Evolutionary conservation across 257 asterid species (phyloP), one percentile per base, ranked within the genome.

Genomic region (Thymus quinquecostatus): DNA sequence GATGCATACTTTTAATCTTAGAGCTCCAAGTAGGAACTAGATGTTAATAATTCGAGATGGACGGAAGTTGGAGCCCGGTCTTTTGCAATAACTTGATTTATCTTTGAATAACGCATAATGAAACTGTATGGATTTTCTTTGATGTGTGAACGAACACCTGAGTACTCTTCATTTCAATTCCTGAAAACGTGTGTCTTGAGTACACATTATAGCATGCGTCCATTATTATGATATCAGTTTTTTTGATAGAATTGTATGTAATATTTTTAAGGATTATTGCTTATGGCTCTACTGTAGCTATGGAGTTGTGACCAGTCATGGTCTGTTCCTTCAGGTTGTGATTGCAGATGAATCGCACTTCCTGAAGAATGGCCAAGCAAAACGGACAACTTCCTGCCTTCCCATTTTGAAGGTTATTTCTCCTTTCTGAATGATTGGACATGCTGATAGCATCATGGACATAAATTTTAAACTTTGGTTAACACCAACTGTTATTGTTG

Each of bases 261-360:
- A 12, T 66, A 27, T 80, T 64, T 21, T 41, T 11, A 49, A 51
- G 69, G 63, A 41, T 45, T 56, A 62, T 45, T 60, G 68, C 47
- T 34, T 43, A 44, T 53, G 55, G 60, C 51, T 29, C 57, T 55
- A 49, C 54, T 28, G 36, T 43, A 64, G 64, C 65, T 49, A 58
- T 71, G 45, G 58, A 30, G 60, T 69, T 72, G 72, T 79, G 71
- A 71, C 50, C 51, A 64, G 41, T 68, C 71, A 50, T 68, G 68
- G 33, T 82, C 38, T 84, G 73, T 77, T 74, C 74, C 70, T 86
- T 75, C 81, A 93, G 98, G 83, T 89, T 70, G 96, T 91, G 72
- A 86, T 94, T 77, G 99, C 97, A 27, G 99, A 94, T 84, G 99
- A 94, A 83, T 94, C 99, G 27, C 99, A 94, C 80, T 94, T 84